A percentile compares a stretch with the other conserved stretches of the same genome.
Evolutionary conservation across 352 stramenopile genomes (phyloP).

Genomic region (Globisporangium nunn): DNA sequence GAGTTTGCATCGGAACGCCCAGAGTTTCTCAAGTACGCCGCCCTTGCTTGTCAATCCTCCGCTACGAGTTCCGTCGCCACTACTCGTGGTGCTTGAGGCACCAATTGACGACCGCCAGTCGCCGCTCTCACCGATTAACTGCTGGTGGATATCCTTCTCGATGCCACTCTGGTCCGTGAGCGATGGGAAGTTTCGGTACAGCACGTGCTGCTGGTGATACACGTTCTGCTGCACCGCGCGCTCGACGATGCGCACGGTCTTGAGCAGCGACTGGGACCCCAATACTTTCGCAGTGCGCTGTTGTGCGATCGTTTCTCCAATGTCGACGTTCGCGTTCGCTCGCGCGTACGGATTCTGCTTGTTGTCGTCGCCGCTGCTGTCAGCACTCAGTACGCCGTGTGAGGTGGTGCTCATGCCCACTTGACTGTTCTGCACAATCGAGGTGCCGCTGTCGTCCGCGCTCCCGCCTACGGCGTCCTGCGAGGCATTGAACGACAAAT

Average conservation of each 20-base stretch:
- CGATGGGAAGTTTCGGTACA: conserved; percentile 74
- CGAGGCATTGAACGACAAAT: conserved; percentile 41
- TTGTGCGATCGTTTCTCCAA: conserved; percentile 59
- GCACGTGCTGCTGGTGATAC: conserved; percentile 76
- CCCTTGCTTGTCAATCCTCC: conserved; percentile 4
- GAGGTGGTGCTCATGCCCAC: conserved; percentile 37
- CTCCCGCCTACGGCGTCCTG: conserved; percentile 34
- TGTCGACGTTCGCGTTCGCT: conserved; percentile 69
- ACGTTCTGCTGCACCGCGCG: conserved; percentile 86
- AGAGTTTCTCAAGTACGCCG: conserved; percentile 58
- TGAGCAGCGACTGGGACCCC: conserved; percentile 42
- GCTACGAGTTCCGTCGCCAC: conserved; percentile 3
- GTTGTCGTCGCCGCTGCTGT: conserved; percentile 23
- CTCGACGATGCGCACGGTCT: conserved; percentile 66
- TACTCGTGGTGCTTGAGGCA: no score
- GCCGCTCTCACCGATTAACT: conserved; percentile 6
- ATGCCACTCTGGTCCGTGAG: conserved; percentile 8
- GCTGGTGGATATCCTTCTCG: conserved; percentile 4
- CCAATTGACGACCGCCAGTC: no score
- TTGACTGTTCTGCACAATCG: conserved; percentile 32
- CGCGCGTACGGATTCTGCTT: conserved; percentile 54
- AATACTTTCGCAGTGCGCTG: conserved; percentile 67
- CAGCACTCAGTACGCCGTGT: conserved; percentile 29
- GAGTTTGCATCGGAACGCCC: conserved; percentile 63
- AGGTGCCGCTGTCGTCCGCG: conserved; percentile 28